Evolutionary conservation across 495 filamentous ascomycete genomes (phyloP).

Genomic region (Beverwykella pulmonaria): DNA sequence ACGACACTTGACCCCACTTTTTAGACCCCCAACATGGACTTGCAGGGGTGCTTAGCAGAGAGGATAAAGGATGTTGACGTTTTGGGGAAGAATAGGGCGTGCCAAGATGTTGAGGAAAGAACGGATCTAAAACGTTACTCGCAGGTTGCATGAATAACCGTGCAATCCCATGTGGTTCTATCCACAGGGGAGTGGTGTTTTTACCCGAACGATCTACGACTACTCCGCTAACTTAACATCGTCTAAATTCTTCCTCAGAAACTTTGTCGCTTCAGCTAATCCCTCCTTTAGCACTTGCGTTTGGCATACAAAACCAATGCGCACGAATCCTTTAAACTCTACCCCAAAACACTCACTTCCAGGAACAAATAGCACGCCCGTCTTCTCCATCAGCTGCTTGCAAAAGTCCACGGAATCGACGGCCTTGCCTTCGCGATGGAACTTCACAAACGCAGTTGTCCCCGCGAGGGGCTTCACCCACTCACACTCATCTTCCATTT

Average conservation of each 20-base stretch:
- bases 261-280: slow-evolving; percentile 61
- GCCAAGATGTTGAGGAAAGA: no score
- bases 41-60: no score
- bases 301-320: slow-evolving; percentile 77
- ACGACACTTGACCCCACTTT: no score
- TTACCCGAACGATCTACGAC: not conserved
- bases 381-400: slow-evolving; percentile 65
- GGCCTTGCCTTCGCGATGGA: slow-evolving; percentile 63
- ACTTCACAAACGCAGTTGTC: slow-evolving; percentile 79
- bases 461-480: slow-evolving; percentile 82
- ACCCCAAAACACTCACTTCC: slow-evolving; percentile 75
- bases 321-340: slow-evolving; percentile 77
- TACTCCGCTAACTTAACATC: slow-evolving; percentile 46
- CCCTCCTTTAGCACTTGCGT: slow-evolving; percentile 71
- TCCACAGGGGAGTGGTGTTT: not conserved
- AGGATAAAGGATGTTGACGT: no score
- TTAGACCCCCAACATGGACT: no score
- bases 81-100: no score
- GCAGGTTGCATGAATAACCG: no score
- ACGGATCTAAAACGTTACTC: no score
- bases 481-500: slow-evolving; percentile 62
- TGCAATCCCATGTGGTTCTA: not conserved
- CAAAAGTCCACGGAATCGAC: slow-evolving; percentile 76
- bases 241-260: slow-evolving; percentile 64
- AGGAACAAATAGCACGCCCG: slow-evolving; percentile 79